These are phyloP conservation scores for Castanea crenata DNA, from an alignment of 306 rosid species.

Conservation along the genomic window DNA sequence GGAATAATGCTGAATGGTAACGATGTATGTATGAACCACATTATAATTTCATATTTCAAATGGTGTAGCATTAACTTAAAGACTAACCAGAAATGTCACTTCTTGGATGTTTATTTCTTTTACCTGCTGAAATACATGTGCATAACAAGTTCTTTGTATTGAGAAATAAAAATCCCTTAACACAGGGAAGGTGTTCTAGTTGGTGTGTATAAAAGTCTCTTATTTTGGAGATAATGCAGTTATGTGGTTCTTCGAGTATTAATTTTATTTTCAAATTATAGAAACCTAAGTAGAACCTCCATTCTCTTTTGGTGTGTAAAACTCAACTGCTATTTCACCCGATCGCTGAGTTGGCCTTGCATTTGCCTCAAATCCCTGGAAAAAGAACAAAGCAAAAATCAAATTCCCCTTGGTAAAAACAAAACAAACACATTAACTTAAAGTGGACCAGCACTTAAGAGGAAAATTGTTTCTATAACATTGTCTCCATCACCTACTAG, in stretches of 20 bases:
- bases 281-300: no score
- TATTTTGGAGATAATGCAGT: neutral
- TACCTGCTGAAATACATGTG: neutral
- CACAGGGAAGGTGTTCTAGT: no score
- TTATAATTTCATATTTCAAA: no score
- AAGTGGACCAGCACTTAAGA: neutral
- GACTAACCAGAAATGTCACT: neutral
- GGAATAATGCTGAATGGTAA: no score
- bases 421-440: no score
- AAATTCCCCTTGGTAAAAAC: neutral
- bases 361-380: constrained; percentile 56
- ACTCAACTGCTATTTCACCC: constrained; percentile 39
- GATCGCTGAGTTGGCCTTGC: constrained; percentile 61
- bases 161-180: neutral
- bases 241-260: neutral
- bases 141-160: neutral
- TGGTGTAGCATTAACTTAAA: no score
- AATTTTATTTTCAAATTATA: no score
- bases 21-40: no score
- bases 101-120: neutral
- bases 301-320: constrained; percentile 25
- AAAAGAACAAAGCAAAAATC: neutral
- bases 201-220: no score
- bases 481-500: neutral
- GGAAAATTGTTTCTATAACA: neutral